Evolutionary conservation across 2,329 filamentous ascomycete genomes (phyloP), one percentile per base, ranked within the genome.

Genomic region (Botrytis sinoallii): DNA sequence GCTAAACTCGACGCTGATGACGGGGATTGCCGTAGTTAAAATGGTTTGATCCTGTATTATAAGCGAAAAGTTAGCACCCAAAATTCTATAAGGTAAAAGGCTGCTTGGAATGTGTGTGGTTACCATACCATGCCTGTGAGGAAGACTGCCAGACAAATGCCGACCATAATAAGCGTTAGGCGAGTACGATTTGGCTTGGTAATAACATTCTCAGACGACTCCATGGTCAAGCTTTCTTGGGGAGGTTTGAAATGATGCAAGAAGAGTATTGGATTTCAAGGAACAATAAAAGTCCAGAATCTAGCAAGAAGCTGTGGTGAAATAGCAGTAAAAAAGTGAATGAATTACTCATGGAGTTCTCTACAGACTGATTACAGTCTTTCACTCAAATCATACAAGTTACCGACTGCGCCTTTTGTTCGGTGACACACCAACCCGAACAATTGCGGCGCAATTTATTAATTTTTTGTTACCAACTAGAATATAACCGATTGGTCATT

Each of bases 1-100:
- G 12, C 71, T n/a, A 9, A 71, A 71, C 67, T 74, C 35, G 32
- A 63, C 67, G 20, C 32, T 71, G 59, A 74, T 71, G 25, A 35
- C n/a, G 22, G 60, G 67, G 14, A 61, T 67, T n/a, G 60, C 60
- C n/a, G 67, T 74, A 38, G 68, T 48, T 18, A 71, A 29, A 18
- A 55, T 74, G 25, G 60, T 71, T 46, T 73, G n/a, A 57, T 69
- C 64, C 40, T 64, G 40, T 64, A 32, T 64, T 12, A 20, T 12
- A 44, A 64, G 3, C 40, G 7, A 55, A 66, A 9, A 25, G 48
- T 67, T 25, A 57, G n/a, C 32, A 2, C 10, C 8, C 16, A 22
- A 66, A 66, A 7, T 29, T 46, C 9, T 3, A 20, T 0, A 38
- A 12, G 46, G 14, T n/a, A 32, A 35, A 12, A 67, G 12, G 25